Evolutionary conservation across 139 green algal genomes (phyloP).

Genomic region (Gonium pectorale): DNA sequence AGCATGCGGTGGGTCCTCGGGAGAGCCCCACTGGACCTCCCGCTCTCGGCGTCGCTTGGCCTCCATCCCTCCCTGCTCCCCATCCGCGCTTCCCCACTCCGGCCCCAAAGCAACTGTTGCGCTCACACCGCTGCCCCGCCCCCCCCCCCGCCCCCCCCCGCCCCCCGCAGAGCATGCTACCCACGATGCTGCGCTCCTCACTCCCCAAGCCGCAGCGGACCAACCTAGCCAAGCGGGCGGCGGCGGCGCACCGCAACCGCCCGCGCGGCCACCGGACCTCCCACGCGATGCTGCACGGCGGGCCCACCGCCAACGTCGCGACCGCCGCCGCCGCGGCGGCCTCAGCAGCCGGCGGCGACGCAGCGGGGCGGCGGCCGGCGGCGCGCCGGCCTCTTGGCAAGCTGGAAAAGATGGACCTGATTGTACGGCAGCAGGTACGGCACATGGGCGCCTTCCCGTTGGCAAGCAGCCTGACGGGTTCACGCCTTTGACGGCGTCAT

Average conservation of each 20-base stretch:
- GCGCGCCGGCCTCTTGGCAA: constrained; percentile 18
- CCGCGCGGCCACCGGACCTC: constrained; percentile 31
- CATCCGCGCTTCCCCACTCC: too few species aligned
- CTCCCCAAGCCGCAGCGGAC: background rate
- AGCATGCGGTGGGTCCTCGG: constrained; percentile 1
- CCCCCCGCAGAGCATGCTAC: constrained; percentile 18
- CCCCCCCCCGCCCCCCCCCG: background rate
- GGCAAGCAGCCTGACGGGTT: background rate
- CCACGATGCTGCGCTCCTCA: constrained; percentile 22
- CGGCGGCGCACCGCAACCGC: constrained; percentile 13
- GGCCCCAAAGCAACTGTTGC: too few species aligned
- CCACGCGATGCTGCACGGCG: constrained; percentile 14
- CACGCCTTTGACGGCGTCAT: too few species aligned
- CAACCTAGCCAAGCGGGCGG: constrained; percentile 22
- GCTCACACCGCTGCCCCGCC: too few species aligned
- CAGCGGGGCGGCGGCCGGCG: background rate
- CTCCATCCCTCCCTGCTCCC: too few species aligned
- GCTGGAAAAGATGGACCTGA: constrained; percentile 39
- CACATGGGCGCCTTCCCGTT: too few species aligned
- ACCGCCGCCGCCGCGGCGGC: background rate
- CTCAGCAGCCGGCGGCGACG: background rate
- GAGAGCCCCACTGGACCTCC: too few species aligned
- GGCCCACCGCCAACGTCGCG: background rate
- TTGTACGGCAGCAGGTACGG: constrained; percentile 32
- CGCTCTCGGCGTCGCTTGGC: too few species aligned